Evolutionary conservation across 768 basidiomycete genomes (phyloP), one percentile per base, ranked within the genome.

Genomic region (Coprinellus micaceus): DNA sequence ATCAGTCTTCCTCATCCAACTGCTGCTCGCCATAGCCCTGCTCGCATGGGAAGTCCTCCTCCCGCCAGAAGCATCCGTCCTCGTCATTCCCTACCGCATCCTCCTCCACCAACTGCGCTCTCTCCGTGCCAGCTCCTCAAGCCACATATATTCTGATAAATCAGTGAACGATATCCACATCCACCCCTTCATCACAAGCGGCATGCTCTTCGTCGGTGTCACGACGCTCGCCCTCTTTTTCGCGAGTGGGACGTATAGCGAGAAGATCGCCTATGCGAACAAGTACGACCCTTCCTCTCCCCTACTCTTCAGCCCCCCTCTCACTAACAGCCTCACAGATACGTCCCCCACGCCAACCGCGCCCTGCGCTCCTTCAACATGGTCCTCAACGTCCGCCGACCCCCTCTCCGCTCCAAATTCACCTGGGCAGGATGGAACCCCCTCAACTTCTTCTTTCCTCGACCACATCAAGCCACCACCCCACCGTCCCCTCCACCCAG

Each of bases 241-340:
- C 68, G 93, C 94, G 9, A 95, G 91, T 63, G 96, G 96, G 17
- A 89, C 95, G 83, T 99, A 98, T 65, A 78, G 88, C 3, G 94
- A 99, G 70, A 95, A 96, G 75, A 95, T 98, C 63, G 89, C 84
- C 3, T 98, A 97, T 69, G 94, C 96, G 19, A 94, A 97, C 74
- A 88, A 88, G 95, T 95, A 21, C 1, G 49, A 33, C 33, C 33
- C 19, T 37, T 68, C 64, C 89, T 76, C 50, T 28, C 56, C 39
- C 30, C 53, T 41, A 24, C 19, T 37, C 56, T 10, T 49, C 6
- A 48, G 33, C 13, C 13, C 33, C 33, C 33, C 33, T 19, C 15
- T 44, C 29, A n/a, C 12, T 1, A n/a, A 21, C 26, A 45, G 36
- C 58, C 47, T 33, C 21, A 56, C 67, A 98, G 96, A 74, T 99